These are phyloP conservation scores for Hypericum androsaemum DNA, from an alignment of 345 rosid genomes.

Conservation along the genomic window DNA sequence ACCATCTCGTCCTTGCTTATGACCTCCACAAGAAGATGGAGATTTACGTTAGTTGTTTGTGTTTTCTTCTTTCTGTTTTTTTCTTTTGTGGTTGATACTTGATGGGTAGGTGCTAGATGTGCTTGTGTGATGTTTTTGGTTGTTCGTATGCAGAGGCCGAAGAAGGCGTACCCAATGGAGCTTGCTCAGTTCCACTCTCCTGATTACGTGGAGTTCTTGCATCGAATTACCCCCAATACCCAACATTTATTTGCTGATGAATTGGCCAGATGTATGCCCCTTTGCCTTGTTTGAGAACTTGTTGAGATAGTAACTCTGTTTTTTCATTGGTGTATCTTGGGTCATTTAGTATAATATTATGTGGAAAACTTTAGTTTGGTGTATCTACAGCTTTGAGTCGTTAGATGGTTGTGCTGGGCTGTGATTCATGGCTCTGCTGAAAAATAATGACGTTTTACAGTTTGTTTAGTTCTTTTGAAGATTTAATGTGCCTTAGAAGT, in stretches of 20 bases:
- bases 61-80: slow-evolving; percentile 7
- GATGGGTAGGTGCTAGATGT: not conserved
- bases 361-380: not conserved
- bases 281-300: not conserved
- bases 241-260: slow-evolving; percentile 51
- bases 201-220: slow-evolving; percentile 85
- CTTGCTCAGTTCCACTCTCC: slow-evolving; percentile 96
- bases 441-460: too few relatives aligned
- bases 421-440: too few relatives aligned
- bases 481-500: too few relatives aligned
- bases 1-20: slow-evolving; percentile 90
- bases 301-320: not conserved
- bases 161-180: slow-evolving; percentile 93
- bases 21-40: slow-evolving; percentile 95
- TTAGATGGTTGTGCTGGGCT: too few relatives aligned
- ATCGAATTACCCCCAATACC: slow-evolving; percentile 72
- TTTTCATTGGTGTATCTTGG: not conserved
- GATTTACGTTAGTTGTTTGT: slow-evolving; percentile 52
- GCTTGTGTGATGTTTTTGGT: slow-evolving; percentile 11
- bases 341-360: too few relatives aligned
- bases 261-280: slow-evolving; percentile 51
- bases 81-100: not conserved
- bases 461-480: too few relatives aligned
- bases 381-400: too few relatives aligned
- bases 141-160: slow-evolving; percentile 65